phyloP scores from a whole-genome alignment of 1,284 basidiomycete genomes.

The Amylostereum areolatum region DNA sequence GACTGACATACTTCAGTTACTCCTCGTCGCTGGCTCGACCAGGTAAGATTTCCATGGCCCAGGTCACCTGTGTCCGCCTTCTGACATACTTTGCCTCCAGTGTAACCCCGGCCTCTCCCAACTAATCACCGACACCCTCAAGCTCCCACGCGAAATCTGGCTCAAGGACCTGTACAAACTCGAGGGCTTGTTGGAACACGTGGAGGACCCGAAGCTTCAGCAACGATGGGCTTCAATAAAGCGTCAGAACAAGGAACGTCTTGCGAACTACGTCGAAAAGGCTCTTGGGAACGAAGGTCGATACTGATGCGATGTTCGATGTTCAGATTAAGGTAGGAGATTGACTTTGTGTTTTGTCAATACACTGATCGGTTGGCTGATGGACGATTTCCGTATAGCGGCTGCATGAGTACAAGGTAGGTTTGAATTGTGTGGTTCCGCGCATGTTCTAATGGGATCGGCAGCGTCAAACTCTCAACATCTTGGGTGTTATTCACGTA shows the following conservation, averaged over 20 bases:
- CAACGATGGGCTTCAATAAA: constrained; percentile 80
- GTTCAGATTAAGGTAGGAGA: constrained; percentile 80
- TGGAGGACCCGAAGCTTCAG: constrained; percentile 70
- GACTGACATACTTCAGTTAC: constrained; percentile 44
- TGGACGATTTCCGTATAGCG: constrained; percentile 38
- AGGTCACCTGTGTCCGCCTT: not conserved
- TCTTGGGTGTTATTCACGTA: constrained; percentile 82
- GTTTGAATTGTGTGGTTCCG: constrained; percentile 1
- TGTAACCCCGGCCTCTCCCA: constrained; percentile 84
- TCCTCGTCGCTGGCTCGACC: constrained; percentile 85
- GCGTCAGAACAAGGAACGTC: constrained; percentile 79
- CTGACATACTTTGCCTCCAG: constrained; percentile 27
- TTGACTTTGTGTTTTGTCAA: constrained; percentile 1
- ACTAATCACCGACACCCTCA: constrained; percentile 79
- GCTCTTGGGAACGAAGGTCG: constrained; percentile 72
- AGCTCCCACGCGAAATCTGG: constrained; percentile 70
- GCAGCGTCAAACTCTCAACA: constrained; percentile 80
- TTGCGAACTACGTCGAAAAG: constrained; percentile 72
- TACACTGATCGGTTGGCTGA: constrained; percentile 3
- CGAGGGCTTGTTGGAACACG: constrained; percentile 59
- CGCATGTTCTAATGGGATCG: too few species aligned
- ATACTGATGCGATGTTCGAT: constrained; percentile 83
- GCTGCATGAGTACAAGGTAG: constrained; percentile 83
- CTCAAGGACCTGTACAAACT: constrained; percentile 74
- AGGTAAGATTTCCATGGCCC: constrained; percentile 27